Conservation (phyloP, 83 land plant genomes). For the Thuja plicata region DNA sequence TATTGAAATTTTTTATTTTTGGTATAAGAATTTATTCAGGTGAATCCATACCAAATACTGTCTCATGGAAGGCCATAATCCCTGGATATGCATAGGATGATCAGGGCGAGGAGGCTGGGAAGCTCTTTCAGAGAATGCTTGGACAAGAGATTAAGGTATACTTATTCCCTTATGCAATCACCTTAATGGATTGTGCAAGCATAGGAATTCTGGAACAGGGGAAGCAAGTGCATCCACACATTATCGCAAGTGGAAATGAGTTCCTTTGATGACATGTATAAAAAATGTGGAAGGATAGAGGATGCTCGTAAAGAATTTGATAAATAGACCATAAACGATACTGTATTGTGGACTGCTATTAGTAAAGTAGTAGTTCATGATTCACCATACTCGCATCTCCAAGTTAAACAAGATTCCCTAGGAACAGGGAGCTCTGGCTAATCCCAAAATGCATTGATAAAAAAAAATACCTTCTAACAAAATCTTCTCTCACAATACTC, state of each 20-base stretch:
- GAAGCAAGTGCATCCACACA: background rate
- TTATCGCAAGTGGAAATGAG: background rate
- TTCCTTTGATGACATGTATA: background rate
- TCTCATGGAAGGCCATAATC: conserved; percentile 5
- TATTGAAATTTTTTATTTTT: background rate
- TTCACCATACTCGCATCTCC: conserved; percentile 29
- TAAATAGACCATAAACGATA: background rate
- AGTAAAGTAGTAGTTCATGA: conserved; percentile 13
- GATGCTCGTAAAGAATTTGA: conserved; percentile 14
- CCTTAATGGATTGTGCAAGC: no score
- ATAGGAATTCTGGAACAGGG: background rate
- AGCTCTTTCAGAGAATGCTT: conserved; percentile 10
- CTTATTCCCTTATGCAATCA: background rate
- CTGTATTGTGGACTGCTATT: conserved; percentile 19
- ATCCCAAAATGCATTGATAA: background rate
- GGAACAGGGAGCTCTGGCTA: conserved; percentile 10
- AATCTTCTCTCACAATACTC: no score
- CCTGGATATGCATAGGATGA: conserved; percentile 17
- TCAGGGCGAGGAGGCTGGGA: background rate
- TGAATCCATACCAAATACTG: background rate
- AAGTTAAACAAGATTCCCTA: conserved; percentile 36
- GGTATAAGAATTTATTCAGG: background rate
- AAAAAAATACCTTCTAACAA: no score
- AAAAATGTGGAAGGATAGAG: conserved; percentile 17
- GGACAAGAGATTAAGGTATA: conserved; percentile 5